phyloP scores from a whole-genome alignment of 1,139 yeast genomes.

The Kurtzmaniella quercitrusa region DNA sequence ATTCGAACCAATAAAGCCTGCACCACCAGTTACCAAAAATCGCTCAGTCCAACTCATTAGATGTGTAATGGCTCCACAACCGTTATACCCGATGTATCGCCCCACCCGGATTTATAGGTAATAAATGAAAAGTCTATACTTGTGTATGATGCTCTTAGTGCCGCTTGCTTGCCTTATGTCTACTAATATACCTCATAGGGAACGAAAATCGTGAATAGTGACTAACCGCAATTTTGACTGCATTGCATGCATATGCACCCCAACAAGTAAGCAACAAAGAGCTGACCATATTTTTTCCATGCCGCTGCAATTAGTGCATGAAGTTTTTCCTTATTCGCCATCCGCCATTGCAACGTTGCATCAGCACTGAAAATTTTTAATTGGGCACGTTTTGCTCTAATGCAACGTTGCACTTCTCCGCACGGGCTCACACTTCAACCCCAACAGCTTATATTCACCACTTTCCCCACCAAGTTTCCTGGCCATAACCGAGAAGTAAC shows the following conservation, averaged over 20 bases:
- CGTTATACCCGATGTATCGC: too few relatives aligned
- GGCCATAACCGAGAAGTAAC: too few relatives aligned
- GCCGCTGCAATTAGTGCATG: background rate
- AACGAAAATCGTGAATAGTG: background rate
- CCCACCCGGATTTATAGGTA: too few relatives aligned
- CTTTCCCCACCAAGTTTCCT: background rate
- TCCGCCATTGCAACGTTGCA: slow-evolving; percentile 18
- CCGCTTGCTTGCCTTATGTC: too few relatives aligned
- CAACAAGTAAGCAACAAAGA: background rate
- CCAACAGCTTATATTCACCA: background rate
- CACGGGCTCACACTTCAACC: background rate
- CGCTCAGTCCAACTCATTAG: background rate
- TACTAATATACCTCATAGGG: too few relatives aligned
- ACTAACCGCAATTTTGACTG: background rate
- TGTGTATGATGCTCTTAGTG: too few relatives aligned
- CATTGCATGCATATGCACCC: background rate
- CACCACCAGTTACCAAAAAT: slow-evolving; percentile 50
- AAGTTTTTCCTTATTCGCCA: background rate
- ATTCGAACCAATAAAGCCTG: slow-evolving; percentile 57
- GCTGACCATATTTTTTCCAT: background rate
- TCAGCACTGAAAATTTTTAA: slow-evolving; percentile 1
- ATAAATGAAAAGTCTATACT: too few relatives aligned
- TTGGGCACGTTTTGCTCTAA: background rate
- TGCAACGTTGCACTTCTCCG: slow-evolving; percentile 16
- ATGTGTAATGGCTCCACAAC: too few relatives aligned